A percentile compares a stretch with the other conserved stretches of the same genome.
These are phyloP conservation scores for Pythium rhizo-oryzae DNA, from an alignment of 352 stramenopile species.

Conservation along the genomic window DNA sequence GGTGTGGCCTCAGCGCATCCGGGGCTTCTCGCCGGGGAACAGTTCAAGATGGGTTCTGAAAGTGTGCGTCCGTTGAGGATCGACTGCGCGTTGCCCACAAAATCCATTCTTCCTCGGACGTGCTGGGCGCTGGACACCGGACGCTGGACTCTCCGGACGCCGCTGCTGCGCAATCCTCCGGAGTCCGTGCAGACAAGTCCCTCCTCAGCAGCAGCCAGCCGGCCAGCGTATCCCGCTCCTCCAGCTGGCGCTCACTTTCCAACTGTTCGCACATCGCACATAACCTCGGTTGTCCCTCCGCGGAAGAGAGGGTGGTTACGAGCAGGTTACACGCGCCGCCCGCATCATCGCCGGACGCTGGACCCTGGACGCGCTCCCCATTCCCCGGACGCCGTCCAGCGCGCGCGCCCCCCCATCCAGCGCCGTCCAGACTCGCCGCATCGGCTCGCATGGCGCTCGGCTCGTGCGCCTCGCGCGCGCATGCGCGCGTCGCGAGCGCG, in stretches of 20 bases:
- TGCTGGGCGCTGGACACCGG: background rate
- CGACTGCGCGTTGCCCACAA: background rate
- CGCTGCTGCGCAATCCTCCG: no score
- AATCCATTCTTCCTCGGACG: background rate
- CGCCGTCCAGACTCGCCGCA: background rate
- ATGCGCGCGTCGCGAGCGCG: slow-evolving; percentile 2
- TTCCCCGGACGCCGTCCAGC: slow-evolving; percentile 22
- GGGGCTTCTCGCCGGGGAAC: background rate
- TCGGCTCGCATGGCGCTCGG: background rate
- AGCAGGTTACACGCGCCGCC: no score
- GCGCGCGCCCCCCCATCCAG: slow-evolving; percentile 10
- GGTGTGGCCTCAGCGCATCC: background rate
- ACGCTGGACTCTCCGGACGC: background rate
- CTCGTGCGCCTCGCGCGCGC: background rate
- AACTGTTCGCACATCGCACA: background rate
- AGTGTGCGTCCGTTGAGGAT: background rate
- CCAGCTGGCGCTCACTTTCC: background rate
- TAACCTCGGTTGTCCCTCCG: background rate
- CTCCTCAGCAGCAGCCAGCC: background rate
- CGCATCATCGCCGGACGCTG: no score
- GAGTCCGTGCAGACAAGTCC: background rate
- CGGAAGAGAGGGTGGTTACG: background rate
- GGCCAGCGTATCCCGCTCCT: background rate
- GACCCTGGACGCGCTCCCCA: background rate
- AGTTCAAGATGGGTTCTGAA: background rate